Base-by-base conservation (phyloP, 2,329 filamentous ascomycete genomes). In the Escovopsis sp. region DNA sequence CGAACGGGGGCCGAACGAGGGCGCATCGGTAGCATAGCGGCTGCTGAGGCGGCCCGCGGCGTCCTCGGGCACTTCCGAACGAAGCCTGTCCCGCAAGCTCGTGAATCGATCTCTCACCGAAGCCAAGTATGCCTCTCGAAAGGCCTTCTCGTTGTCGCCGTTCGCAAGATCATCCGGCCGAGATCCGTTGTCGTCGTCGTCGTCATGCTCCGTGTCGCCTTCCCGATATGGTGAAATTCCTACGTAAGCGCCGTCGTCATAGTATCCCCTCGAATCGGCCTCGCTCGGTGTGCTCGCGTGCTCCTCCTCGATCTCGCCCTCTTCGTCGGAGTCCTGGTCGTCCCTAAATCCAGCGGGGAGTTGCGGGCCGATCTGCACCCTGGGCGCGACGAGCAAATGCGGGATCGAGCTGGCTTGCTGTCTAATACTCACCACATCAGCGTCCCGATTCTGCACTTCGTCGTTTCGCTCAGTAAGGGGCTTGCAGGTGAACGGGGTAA, bases 201-300 rank as follows among this genome's bases (percentile, higher is more conserved):
- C 44, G 12, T 55, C 49, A 23, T 59, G 56, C 10, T 56, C 53
- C 37, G 57, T 49, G 23, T 50, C 50, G 26, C 68, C 62, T 0
- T 75, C 70, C 8, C 11, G 28, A 11, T 32, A 9, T 32, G 7
- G 3, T 11, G 28, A 32, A 3, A 71, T 67, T 4, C 79, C 82
- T 23, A 81, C 75, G 57, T 86, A 94, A 33, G 85, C 82, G 39
- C 86, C 87, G 51, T 94, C 84, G 12, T 77, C 66, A 57, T 85
- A 91, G 54, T 76, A 80, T 10, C 81, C 82, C 43, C 72, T 63
- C 19, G 68, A 64, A 52, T 81, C 74, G 42, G 70, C 69, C 18
- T 60, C 48, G 6, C 67, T 67, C 44, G 65, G 56, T 8, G 66
- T 54, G 52, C 77, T 77, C 36, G 72, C 66, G 30, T 55, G 57